Percentiles rank a stretch among this genome's conserved stretches.
Evolutionary conservation across 2,329 filamentous ascomycete species (phyloP).

Genomic region (Claviceps sp.): DNA sequence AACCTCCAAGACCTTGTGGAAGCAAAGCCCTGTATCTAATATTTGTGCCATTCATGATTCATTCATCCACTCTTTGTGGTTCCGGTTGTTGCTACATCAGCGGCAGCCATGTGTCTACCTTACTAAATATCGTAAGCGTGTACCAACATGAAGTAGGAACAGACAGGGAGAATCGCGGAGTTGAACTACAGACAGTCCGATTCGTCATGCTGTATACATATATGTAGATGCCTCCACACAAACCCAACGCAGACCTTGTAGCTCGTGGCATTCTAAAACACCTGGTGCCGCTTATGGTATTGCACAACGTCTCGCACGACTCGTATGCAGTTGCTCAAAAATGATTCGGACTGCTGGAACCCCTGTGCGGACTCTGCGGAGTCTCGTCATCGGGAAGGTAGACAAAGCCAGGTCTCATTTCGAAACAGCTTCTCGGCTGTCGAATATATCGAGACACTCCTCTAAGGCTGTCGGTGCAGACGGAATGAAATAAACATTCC

Average conservation of each 20-base stretch:
- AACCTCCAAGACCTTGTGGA: not conserved
- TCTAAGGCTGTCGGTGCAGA: not conserved
- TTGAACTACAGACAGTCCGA: not conserved
- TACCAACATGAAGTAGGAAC: not conserved
- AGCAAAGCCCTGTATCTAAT: not conserved
- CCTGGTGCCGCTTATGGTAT: too few species aligned
- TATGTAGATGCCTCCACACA: not conserved
- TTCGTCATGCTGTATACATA: not conserved
- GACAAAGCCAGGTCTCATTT: not conserved
- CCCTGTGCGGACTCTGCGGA: too few species aligned
- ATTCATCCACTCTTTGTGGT: not conserved
- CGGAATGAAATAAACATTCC: not conserved
- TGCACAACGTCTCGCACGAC: not conserved
- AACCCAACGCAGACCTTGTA: not conserved
- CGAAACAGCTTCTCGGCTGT: not conserved
- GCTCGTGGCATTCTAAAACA: too few species aligned
- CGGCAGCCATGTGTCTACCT: not conserved
- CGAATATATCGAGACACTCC: slow-evolving; percentile 6
- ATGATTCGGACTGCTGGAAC: too few species aligned
- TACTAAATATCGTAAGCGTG: not conserved
- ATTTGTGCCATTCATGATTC: not conserved
- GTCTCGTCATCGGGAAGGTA: too few species aligned
- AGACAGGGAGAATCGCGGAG: not conserved
- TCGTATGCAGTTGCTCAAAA: too few species aligned
- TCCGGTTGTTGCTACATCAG: not conserved